Base-by-base conservation (phyloP, 768 basidiomycete species). In the Termitomyces sp. region DNA sequence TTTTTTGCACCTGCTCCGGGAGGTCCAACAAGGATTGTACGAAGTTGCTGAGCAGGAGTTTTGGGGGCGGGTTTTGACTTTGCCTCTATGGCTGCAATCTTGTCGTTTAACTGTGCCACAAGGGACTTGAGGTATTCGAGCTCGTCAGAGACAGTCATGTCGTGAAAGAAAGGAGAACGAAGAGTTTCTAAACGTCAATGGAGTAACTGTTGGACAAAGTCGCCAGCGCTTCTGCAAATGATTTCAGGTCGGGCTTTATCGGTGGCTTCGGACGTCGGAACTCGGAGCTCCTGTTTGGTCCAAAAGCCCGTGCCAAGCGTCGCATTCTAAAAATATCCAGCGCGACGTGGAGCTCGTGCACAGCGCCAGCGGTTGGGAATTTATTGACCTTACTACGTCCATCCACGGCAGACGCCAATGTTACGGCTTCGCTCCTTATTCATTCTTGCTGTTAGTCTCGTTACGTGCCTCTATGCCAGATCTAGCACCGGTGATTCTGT, bases 71-170 rank as follows among this genome's bases (percentile, higher is more conserved):
- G 68, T 72, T 87, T 89, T 51, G 81, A 77, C 70, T 83, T 85
- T 16, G 75, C 70, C 80, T 98, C 96, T 60, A 98, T 80, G 37
- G 78, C 67, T 56, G 76, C 65, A 68, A 99, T 98, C 80, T 98
- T 98, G 56, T 86, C 86, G 66, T 92, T 90, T 58, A 99, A 83
- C 77, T 98, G 93, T 15, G 79, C 69, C 62, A 97, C 94, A 66
- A 99, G 88, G 42, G 80, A 75, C 77, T 99, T 99, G 78, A 99
- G 88, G 73, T 98, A 94, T 66, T 91, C 92, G 66, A 99, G 82
- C 77, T 98, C 94, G 60, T 87, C 85, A 51, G 81, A 75, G 15
- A 78, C 78, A 64, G 84, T 77, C 88, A 90, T 90, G 56, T 64
- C 68, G 62, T 60, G 48, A 59, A 59, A 42, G 41, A 60, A 57